These are phyloP conservation scores for Cyclostephanos invisitatus DNA, from an alignment of 108 stramenopile genomes.

Conservation along the genomic window DNA sequence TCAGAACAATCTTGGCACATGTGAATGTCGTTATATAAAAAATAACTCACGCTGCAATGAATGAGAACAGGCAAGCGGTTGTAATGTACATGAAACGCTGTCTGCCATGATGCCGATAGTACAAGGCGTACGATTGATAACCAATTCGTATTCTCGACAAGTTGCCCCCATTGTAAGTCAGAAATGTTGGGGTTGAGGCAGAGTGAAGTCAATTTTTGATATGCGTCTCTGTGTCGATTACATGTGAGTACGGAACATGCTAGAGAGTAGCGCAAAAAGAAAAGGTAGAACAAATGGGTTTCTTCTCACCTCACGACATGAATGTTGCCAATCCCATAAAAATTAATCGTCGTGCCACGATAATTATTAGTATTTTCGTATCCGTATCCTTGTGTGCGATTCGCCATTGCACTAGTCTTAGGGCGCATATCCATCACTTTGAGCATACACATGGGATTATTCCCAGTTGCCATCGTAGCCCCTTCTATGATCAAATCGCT, in stretches of 20 bases:
- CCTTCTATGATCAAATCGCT: conserved; percentile 53
- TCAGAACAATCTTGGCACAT: background rate
- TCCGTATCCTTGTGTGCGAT: conserved; percentile 88
- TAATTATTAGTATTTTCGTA: conserved; percentile 91
- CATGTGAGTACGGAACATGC: background rate
- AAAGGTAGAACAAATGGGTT: background rate
- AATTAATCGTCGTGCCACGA: conserved; percentile 70
- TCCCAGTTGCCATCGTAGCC: background rate
- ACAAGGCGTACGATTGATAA: conserved; percentile 84
- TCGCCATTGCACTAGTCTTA: conserved; percentile 83
- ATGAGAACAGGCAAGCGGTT: conserved; percentile 90
- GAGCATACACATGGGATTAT: conserved; percentile 50
- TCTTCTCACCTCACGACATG: conserved; percentile 65
- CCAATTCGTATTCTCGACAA: conserved; percentile 94
- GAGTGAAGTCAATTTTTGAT: conserved; percentile 69
- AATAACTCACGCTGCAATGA: conserved; percentile 79
- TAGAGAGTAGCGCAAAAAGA: background rate
- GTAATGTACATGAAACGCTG: conserved; percentile 86
- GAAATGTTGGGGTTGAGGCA: conserved; percentile 51
- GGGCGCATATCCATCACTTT: conserved; percentile 92
- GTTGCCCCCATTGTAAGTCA: conserved; percentile 75
- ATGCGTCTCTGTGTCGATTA: conserved; percentile 58
- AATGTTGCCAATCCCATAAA: conserved; percentile 88
- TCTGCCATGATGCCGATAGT: conserved; percentile 83
- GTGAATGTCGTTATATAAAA: background rate